Conservation (phyloP, 2,329 filamentous ascomycete genomes). For the Penicillium verrucosum region DNA sequence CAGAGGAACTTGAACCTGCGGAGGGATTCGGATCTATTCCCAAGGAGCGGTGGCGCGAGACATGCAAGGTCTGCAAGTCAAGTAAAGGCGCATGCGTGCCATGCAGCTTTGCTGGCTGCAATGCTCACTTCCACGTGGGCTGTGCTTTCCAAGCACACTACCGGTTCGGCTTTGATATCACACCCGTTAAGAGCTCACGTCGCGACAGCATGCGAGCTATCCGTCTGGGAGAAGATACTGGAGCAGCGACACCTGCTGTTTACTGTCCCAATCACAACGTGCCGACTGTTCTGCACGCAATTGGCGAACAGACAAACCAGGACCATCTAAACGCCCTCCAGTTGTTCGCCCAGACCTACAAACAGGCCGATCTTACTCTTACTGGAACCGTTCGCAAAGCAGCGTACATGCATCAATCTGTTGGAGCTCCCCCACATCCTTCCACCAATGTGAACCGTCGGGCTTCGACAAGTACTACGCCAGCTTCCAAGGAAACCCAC, state of each 20-base stretch:
- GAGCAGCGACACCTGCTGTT: slow-evolving; percentile 76
- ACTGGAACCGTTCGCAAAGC: slow-evolving; percentile 94
- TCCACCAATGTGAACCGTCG: slow-evolving; percentile 48
- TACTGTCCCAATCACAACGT: slow-evolving; percentile 90
- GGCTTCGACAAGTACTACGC: slow-evolving; percentile 53
- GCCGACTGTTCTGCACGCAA: slow-evolving; percentile 70
- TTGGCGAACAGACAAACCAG: slow-evolving; percentile 71
- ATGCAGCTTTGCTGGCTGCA: slow-evolving; percentile 62
- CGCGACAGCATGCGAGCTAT: slow-evolving; percentile 78
- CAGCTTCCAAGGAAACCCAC: slow-evolving; percentile 16
- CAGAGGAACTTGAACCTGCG: slow-evolving; percentile 74
- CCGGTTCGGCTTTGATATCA: slow-evolving; percentile 82
- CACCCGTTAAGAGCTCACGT: slow-evolving; percentile 82
- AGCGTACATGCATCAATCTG: slow-evolving; percentile 57
- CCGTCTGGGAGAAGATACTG: slow-evolving; percentile 74
- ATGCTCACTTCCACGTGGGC: slow-evolving; percentile 71
- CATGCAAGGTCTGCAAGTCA: slow-evolving; percentile 79
- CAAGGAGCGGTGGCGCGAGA: slow-evolving; percentile 66
- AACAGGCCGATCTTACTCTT: slow-evolving; percentile 85
- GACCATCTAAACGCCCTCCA: slow-evolving; percentile 77
- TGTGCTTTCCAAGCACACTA: slow-evolving; percentile 85
- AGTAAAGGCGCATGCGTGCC: slow-evolving; percentile 73
- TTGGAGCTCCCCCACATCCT: slow-evolving; percentile 33
- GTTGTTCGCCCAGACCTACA: slow-evolving; percentile 82
- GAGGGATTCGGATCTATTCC: slow-evolving; percentile 87